Conservation (phyloP, 106 monocot species). For the Apostasia ramifera region DNA sequence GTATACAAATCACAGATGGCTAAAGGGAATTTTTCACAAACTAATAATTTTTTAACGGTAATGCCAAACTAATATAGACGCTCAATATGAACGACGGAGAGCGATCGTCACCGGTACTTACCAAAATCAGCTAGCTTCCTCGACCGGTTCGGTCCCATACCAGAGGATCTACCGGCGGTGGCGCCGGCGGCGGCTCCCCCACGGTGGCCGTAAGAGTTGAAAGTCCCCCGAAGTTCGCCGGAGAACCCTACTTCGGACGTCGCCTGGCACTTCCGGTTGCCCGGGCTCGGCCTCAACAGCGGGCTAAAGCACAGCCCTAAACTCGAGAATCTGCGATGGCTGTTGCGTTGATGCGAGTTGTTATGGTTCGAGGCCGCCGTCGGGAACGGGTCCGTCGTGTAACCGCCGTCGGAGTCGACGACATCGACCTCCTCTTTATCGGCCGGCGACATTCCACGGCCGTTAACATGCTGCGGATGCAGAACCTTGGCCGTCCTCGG, state of each 20-base stretch:
- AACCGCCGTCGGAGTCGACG: conserved; percentile 10
- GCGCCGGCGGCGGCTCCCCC: not conserved
- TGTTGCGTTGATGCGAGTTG: not conserved
- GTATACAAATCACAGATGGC: no score
- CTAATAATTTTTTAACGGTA: no score
- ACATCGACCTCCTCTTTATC: conserved; percentile 8
- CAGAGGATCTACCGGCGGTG: not conserved
- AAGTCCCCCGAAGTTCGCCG: conserved; percentile 8
- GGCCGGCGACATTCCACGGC: conserved; percentile 8
- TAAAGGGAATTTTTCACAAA: no score
- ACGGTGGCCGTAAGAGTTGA: not conserved
- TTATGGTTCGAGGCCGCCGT: not conserved
- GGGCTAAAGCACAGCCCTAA: conserved; percentile 13
- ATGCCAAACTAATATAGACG: no score
- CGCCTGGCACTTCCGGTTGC: not conserved
- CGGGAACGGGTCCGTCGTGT: conserved; percentile 5
- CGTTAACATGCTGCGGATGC: not conserved
- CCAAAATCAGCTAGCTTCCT: conserved; percentile 24
- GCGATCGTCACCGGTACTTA: conserved; percentile 8
- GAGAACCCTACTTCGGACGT: conserved; percentile 6
- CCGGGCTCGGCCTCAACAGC: conserved; percentile 7
- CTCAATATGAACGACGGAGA: no score
- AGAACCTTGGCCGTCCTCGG: not conserved
- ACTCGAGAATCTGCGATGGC: conserved; percentile 1
- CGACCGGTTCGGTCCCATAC: conserved; percentile 14